Conservation (phyloP, 345 rosid species). For the Laguncularia racemosa region DNA sequence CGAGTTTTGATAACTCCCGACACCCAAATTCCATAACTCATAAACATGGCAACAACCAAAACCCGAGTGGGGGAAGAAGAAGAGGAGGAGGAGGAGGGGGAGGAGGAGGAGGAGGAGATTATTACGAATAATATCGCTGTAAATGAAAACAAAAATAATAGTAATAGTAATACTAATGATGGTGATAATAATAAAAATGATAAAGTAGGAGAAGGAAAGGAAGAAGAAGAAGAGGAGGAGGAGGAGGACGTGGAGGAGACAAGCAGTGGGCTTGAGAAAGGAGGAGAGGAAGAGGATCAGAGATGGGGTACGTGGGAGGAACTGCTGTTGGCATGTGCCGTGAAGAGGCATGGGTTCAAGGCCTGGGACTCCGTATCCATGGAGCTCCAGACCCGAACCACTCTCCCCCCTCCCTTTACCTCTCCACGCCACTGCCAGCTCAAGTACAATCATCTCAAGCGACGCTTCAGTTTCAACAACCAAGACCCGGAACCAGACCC, state of each 20-base stretch:
- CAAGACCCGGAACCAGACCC: slow-evolving; percentile 1
- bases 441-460: slow-evolving; percentile 59
- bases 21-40: no score
- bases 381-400: slow-evolving; percentile 57
- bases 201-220: no score
- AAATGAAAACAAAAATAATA: no score
- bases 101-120: no score
- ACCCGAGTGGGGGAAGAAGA: no score
- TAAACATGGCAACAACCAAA: no score
- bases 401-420: slow-evolving; percentile 31
- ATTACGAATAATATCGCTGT: no score
- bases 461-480: slow-evolving; percentile 29
- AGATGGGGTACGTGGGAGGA: slow-evolving; percentile 88
- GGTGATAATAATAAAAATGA: no score
- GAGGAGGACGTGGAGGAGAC: neutral
- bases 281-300: neutral
- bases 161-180: no score
- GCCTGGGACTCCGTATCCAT: slow-evolving; percentile 71
- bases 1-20: no score
- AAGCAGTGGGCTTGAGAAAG: neutral
- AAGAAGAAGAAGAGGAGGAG: no score
- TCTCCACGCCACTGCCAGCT: slow-evolving; percentile 42
- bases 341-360: slow-evolving; percentile 64
- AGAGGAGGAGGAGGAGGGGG: no score
- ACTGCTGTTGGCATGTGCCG: slow-evolving; percentile 71